Evolutionary conservation across 2,329 filamentous ascomycete species (phyloP).

Genomic region (Macroventuria anomochaeta): DNA sequence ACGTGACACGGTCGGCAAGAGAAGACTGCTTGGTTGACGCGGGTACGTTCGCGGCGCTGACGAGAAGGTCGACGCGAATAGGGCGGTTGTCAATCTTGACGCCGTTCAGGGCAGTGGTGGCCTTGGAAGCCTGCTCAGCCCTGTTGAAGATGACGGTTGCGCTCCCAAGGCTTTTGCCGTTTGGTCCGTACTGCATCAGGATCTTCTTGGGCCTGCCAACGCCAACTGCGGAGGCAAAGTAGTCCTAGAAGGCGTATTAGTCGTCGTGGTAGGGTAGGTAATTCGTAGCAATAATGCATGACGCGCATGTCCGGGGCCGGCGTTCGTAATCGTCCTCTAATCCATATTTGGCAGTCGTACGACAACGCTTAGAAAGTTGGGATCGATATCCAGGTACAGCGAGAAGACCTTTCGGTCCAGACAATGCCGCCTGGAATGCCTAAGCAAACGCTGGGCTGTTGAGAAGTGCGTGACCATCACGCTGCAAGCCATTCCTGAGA

Average conservation of each 20-base stretch:
- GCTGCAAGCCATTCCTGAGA: conserved; percentile 28
- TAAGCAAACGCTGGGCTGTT: conserved; percentile 1
- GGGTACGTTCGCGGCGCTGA: conserved; percentile 76
- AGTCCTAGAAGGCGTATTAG: conserved; percentile 87
- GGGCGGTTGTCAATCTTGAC: conserved; percentile 87
- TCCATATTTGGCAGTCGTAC: conserved; percentile 32
- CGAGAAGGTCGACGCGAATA: conserved; percentile 95
- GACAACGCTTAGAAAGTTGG: conserved; percentile 38
- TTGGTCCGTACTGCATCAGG: conserved; percentile 89
- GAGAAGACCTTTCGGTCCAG: conserved; percentile 26
- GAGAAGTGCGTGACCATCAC: conserved; percentile 18
- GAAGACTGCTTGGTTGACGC: conserved; percentile 70
- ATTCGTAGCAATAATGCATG: conserved; percentile 38
- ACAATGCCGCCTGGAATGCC: conserved; percentile 4
- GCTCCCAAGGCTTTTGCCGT: conserved; percentile 88
- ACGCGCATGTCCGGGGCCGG: conserved; percentile 34
- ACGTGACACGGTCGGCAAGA: conserved; percentile 84
- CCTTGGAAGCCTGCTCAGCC: conserved; percentile 81
- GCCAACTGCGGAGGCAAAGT: conserved; percentile 86
- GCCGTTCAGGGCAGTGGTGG: conserved; percentile 83
- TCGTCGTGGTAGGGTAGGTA: conserved; percentile 52
- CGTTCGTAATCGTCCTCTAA: conserved; percentile 27
- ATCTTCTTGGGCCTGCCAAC: conserved; percentile 91
- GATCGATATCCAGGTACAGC: conserved; percentile 24
- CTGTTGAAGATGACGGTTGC: conserved; percentile 88